Conservation (phyloP, 768 basidiomycete species). For the Podaxis sp. region DNA sequence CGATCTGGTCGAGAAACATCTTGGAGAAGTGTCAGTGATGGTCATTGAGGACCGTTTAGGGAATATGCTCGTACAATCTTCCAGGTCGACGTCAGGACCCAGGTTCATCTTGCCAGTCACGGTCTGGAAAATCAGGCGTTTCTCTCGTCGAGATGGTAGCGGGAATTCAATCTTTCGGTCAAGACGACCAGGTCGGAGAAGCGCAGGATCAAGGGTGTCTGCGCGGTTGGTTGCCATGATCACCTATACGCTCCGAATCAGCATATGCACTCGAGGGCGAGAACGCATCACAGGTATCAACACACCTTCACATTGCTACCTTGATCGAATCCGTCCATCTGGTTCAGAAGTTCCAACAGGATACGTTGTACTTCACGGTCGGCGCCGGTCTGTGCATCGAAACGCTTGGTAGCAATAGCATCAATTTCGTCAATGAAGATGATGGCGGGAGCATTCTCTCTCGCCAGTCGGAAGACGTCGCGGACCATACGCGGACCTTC, state of each 20-base stretch:
- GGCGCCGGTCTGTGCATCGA: constrained; percentile 98
- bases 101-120: constrained; percentile 98
- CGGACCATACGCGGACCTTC: constrained; percentile 99
- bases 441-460: constrained; percentile 96
- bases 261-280: background rate
- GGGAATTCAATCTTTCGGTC: constrained; percentile 99
- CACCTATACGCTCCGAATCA: constrained; percentile 52
- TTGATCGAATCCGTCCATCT: constrained; percentile 99
- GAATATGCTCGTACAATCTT: constrained; percentile 75
- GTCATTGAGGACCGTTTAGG: background rate
- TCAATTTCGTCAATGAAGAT: constrained; percentile 99
- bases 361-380: constrained; percentile 99
- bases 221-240: constrained; percentile 99
- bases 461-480: constrained; percentile 96
- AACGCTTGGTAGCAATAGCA: constrained; percentile 98
- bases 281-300: background rate
- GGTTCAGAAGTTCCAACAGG: constrained; percentile 92
- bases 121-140: constrained; percentile 97
- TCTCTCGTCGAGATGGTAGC: constrained; percentile 88
- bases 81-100: constrained; percentile 94
- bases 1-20: constrained; percentile 97
- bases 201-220: constrained; percentile 95
- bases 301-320: constrained; percentile 95
- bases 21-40: constrained; percentile 31
- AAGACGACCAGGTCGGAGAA: constrained; percentile 95